Base-by-base conservation (phyloP, 192 early-diverging fungal genomes). In the Coemansia sp. region DNA sequence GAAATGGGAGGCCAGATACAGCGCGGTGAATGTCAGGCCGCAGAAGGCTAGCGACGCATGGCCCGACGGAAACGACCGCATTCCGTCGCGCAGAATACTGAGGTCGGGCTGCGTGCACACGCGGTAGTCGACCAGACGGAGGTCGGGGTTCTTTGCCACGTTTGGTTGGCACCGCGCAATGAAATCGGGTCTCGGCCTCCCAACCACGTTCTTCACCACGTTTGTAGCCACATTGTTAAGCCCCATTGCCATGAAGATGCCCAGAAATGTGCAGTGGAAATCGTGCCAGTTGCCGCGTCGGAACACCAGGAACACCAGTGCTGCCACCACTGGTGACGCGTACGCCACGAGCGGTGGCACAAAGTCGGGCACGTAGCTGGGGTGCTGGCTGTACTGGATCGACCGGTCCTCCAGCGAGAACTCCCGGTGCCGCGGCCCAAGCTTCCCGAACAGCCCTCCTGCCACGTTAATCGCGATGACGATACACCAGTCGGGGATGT, bases 61-160 rank as follows among this genome's bases (percentile, higher is more conserved):
- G 11, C 95, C 95, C 8, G 90, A 91, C 1, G 90, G 90, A 62
- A 95, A 98, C 52, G 86, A 88, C 72, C 90, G 90, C 69, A 93
- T 90, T 5, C 92, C 94, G 49, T 95, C 92, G 54, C 51, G 74
- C 49, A 96, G 70, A 0, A 86, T 48, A 16, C 69, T 65, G 18
- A 80, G 59, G 16, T 85, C 76, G 10, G 82, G 76, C 60, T 82
- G 82, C 15, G 85, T 87, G 61, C 91, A 92, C 51, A 91, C 86
- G 8, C 71, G 73, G 26, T 76, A 85, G 66, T 85, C 86, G 8
- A 87, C 86, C 41, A 92, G 71, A 51, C 84, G 83, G 32, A 85
- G 74, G 40, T 68, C 59, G 15, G 88, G 88, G 63, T 90, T 83
- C 40, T 76, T 58, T 11, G 66, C 63, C 5, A 69, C 47, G 15